A percentile compares a stretch with the other conserved stretches of the same genome.
phyloP scores from a whole-genome alignment of 2,329 filamentous ascomycete species.

The Erysiphe pulchra region DNA sequence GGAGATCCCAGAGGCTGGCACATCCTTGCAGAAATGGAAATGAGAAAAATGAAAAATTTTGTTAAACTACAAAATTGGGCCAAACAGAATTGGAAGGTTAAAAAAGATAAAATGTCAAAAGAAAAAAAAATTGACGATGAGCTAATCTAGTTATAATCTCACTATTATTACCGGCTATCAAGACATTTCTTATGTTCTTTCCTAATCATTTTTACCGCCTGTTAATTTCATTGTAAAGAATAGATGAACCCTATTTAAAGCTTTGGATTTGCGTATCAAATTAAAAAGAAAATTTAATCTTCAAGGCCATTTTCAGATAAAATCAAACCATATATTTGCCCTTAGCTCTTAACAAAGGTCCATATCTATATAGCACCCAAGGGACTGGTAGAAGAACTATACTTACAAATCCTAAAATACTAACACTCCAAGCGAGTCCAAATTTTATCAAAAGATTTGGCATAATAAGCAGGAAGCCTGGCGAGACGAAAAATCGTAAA shows the following conservation, averaged over 20 bases:
- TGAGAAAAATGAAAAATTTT: slow-evolving; percentile 4
- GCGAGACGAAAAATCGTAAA: slow-evolving; percentile 2
- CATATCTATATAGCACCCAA: slow-evolving; percentile 16
- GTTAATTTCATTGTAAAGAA: no score
- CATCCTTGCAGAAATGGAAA: slow-evolving; percentile 8
- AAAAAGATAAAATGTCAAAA: neutral
- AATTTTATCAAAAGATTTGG: slow-evolving; percentile 13
- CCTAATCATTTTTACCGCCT: no score
- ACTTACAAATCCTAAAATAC: slow-evolving; percentile 17
- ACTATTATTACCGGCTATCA: no score
- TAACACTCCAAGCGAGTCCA: slow-evolving; percentile 16
- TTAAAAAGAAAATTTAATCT: no score
- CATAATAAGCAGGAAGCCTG: slow-evolving; percentile 6
- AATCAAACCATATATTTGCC: neutral
- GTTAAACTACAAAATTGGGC: slow-evolving; percentile 2
- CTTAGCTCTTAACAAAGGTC: slow-evolving; percentile 4
- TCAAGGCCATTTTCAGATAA: neutral
- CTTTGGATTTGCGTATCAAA: no score
- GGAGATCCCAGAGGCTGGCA: slow-evolving; percentile 7
- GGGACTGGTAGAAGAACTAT: slow-evolving; percentile 17
- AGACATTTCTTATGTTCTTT: no score
- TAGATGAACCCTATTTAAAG: no score
- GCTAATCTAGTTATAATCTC: no score
- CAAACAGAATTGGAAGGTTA: slow-evolving; percentile 1
- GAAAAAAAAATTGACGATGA: no score